Evolutionary conservation across 2,329 filamentous ascomycete genomes (phyloP).

Genomic region (Trichoderma afroharzianum): DNA sequence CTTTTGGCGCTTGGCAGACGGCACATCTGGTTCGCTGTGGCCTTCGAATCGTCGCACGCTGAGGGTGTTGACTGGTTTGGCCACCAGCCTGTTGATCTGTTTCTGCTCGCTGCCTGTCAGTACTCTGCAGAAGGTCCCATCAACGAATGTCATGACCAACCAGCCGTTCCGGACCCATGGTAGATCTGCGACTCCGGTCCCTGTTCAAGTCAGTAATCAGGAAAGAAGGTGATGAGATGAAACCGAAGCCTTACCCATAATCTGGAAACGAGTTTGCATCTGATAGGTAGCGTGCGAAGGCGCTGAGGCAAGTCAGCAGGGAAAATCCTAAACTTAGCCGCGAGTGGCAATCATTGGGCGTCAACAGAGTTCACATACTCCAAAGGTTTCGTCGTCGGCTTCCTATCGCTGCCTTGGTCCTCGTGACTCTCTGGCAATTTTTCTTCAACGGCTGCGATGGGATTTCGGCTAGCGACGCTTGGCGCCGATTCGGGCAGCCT

Average conservation of each 20-base stretch:
- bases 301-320: constrained; percentile 25
- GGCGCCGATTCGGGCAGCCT: not conserved
- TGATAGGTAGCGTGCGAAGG: constrained; percentile 35
- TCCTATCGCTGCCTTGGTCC: constrained; percentile 5
- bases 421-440: constrained; percentile 30
- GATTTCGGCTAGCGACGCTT: constrained; percentile 11
- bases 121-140: not conserved
- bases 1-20: constrained; percentile 26
- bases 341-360: not conserved
- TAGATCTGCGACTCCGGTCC: constrained; percentile 21
- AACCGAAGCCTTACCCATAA: constrained; percentile 36
- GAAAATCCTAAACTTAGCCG: not conserved
- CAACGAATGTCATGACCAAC: constrained; percentile 18
- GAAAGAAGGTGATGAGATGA: not conserved
- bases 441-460: not conserved
- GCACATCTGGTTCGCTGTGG: constrained; percentile 15
- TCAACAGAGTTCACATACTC: constrained; percentile 27
- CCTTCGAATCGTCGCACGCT: not conserved
- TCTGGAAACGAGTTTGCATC: constrained; percentile 39
- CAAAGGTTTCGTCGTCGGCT: constrained; percentile 28
- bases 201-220: constrained; percentile 23
- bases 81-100: constrained; percentile 22
- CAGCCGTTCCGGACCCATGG: constrained; percentile 24
- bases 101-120: constrained; percentile 22
- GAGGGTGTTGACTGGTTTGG: constrained; percentile 24